Base-by-base conservation (phyloP, 106 monocot genomes). In the Allium fistulosum region DNA sequence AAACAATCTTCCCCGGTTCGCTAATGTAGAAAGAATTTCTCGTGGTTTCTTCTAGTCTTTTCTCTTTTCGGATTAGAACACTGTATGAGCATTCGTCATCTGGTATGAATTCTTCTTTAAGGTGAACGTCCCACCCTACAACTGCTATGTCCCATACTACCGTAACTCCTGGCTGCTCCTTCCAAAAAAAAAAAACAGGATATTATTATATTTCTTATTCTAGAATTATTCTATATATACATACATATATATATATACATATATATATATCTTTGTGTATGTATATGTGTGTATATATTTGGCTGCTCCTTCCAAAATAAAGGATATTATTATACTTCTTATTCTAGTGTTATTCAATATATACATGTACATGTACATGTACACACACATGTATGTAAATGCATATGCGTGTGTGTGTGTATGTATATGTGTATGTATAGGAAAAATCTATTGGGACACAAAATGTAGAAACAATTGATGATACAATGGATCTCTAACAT, bases 61-160 rank as follows among this genome's bases (percentile, higher is more conserved):
- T 84, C 50, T 85, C 91, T 63, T 80, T 73, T 18, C 53, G 62
- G 45, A 92, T 84, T 49, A 92, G 67, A 16, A 92, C 75, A 26
- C 45, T 75, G 63, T 91, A 91, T 9, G 87, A 87, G 27, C 84
- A 61, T 63, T 92, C 92, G 59, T 92, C 92, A 2, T 92, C 77
- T 9, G 88, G 92, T n/a, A 80, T 77, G 61, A 88, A 92, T 76
- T 88, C 88, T 26, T 88, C 92, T 71, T 65, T 82, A 76, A 80
- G 85, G 67, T 11, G 62, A 46, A 80, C 88, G 12, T 88, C 92
- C 80, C 88, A 88, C 48, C 92, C 92, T 55, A 88, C 92, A 14
- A 80, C 84, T 16, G 69, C 76, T 7, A 88, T 12, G 71, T 92
- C 88, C 88, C 92, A 88, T 6, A 92, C 67, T 26, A 85, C 71